Conservation (phyloP, 106 monocot species). For the Agapanthus africanus region DNA sequence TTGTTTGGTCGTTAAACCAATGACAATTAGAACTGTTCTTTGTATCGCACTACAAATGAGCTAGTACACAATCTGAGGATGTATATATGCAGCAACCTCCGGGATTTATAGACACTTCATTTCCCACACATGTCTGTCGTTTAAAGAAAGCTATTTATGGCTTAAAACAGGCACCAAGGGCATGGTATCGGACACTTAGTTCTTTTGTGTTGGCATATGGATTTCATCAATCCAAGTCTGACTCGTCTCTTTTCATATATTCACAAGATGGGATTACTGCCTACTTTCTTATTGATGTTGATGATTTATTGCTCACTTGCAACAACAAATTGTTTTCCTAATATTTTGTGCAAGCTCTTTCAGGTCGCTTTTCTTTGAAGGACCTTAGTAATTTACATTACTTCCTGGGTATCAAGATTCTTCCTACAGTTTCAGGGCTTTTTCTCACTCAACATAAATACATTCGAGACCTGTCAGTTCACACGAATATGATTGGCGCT, state of each 20-base stretch:
- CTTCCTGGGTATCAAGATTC: neutral
- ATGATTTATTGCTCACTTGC: neutral
- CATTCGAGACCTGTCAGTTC: neutral
- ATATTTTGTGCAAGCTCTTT: neutral
- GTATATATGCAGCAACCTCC: neutral
- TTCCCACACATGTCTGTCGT: neutral
- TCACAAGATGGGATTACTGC: neutral
- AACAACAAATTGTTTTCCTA: neutral
- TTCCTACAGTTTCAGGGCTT: neutral
- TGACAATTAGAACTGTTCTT: neutral
- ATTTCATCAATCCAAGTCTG: neutral
- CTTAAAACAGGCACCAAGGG: neutral
- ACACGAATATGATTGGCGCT: neutral
- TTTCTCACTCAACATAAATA: neutral
- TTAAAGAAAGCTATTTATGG: neutral
- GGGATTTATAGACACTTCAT: neutral
- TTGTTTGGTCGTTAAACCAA: neutral
- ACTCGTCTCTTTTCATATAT: neutral
- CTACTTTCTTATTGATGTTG: neutral
- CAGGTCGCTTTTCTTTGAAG: neutral
- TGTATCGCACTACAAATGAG: neutral
- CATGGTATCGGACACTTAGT: neutral
- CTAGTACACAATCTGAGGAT: neutral
- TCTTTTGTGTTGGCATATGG: neutral
- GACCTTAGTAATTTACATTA: neutral